Conservation (phyloP, 2,329 filamentous ascomycete species). For the Monascus ruber region DNA sequence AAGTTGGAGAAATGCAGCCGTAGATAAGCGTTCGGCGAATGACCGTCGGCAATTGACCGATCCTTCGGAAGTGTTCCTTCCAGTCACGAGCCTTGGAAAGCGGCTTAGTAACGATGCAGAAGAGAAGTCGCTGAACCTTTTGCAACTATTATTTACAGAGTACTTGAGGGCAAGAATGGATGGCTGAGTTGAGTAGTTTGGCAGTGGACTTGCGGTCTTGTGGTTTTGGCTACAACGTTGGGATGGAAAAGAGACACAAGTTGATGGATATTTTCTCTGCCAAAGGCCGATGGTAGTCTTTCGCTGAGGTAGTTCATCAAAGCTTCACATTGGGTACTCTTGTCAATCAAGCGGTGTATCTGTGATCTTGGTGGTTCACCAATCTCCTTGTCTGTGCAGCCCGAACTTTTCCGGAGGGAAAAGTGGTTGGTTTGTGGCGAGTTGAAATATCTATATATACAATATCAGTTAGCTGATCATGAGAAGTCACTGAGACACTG, state of each 20-base stretch:
- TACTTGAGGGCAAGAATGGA: no score
- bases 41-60: no score
- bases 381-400: background rate
- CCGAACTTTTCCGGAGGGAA: background rate
- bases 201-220: slow-evolving; percentile 2
- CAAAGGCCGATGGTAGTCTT: background rate
- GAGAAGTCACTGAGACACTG: background rate
- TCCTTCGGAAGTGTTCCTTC: no score
- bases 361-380: background rate
- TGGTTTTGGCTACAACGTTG: background rate
- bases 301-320: background rate
- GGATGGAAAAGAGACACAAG: background rate
- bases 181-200: background rate
- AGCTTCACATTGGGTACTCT: no score
- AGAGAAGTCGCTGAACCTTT: no score
- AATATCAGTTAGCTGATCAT: background rate
- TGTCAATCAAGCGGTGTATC: background rate
- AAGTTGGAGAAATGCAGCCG: background rate
- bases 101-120: no score
- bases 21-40: no score
- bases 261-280: background rate
- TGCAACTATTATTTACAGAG: no score
- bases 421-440: background rate
- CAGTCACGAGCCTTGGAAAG: no score
- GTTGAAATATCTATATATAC: background rate